A percentile compares a stretch with the other conserved stretches of the same genome.
Evolutionary conservation across 2,329 filamentous ascomycete species (phyloP).

Genomic region (Grosmannia serpens): DNA sequence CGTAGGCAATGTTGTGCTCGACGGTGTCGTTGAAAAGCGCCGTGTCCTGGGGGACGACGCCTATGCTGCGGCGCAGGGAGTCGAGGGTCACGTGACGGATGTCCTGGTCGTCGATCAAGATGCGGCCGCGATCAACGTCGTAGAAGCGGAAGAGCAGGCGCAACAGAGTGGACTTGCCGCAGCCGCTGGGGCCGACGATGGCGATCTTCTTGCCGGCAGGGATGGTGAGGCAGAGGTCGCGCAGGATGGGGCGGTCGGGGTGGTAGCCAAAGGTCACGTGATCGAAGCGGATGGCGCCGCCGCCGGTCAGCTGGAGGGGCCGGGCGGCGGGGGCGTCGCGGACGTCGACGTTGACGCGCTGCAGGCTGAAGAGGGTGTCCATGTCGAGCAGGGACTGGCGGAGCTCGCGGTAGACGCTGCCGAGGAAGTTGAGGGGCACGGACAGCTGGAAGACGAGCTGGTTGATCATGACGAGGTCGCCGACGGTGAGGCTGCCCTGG

Average conservation of each 20-base stretch:
- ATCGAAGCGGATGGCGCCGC: conserved; percentile 87
- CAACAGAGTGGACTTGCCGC: conserved; percentile 89
- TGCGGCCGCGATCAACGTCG: conserved; percentile 73
- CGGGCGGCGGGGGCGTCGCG: conserved; percentile 66
- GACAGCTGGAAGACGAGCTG: conserved; percentile 97
- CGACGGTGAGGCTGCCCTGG: conserved; percentile 69
- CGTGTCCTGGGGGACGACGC: conserved; percentile 94
- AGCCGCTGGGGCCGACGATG: conserved; percentile 88
- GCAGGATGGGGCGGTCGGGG: conserved; percentile 73
- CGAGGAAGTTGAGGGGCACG: conserved; percentile 91
- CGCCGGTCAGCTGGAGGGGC: conserved; percentile 57
- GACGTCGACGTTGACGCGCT: conserved; percentile 88
- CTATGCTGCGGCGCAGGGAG: conserved; percentile 73
- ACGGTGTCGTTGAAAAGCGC: conserved; percentile 96
- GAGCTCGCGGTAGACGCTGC: conserved; percentile 94
- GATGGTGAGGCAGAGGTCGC: conserved; percentile 75
- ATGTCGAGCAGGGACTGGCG: conserved; percentile 92
- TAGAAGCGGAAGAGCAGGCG: conserved; percentile 90
- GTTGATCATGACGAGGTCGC: conserved; percentile 97
- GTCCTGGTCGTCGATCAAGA: conserved; percentile 88
- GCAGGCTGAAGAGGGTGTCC: conserved; percentile 95
- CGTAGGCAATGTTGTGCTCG: conserved; percentile 91
- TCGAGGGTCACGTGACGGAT: conserved; percentile 73
- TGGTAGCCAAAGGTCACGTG: conserved; percentile 93
- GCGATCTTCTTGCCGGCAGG: conserved; percentile 94